Conservation (phyloP, 176 grass and related monocot genomes). For the Aegilops bicornis region DNA sequence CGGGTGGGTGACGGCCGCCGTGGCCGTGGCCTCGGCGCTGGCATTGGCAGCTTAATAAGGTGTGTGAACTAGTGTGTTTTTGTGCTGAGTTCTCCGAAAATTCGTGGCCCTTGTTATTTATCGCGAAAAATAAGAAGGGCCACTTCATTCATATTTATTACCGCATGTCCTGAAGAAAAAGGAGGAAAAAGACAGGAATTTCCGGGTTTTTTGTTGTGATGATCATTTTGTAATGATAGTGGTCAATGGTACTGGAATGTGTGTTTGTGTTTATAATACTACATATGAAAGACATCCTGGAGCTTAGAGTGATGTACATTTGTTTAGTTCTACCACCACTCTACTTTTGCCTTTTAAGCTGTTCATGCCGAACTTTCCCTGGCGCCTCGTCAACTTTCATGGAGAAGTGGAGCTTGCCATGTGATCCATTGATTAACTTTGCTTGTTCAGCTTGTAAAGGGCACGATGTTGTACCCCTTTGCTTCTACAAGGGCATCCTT, state of each 20-base stretch:
- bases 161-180: background rate
- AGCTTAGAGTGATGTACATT: background rate
- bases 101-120: constrained; percentile 24
- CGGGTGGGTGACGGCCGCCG: constrained; percentile 3
- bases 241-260: constrained; percentile 26
- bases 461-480: background rate
- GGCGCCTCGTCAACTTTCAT: too few species aligned
- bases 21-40: constrained; percentile 13
- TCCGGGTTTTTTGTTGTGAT: constrained; percentile 23
- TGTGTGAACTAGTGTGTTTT: background rate
- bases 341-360: constrained; percentile 7
- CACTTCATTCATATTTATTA: constrained; percentile 24
- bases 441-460: constrained; percentile 31
- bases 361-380: background rate
- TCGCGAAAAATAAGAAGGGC: constrained; percentile 48
- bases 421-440: background rate
- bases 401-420: background rate
- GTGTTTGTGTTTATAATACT: constrained; percentile 32
- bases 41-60: constrained; percentile 25
- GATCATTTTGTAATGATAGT: constrained; percentile 55
- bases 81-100: background rate
- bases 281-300: constrained; percentile 3
- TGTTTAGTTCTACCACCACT: background rate
- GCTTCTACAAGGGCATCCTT: too few species aligned
- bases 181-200: background rate